phyloP scores from a whole-genome alignment of 1,284 basidiomycete genomes.

The Mycosarcoma maydis region DNA sequence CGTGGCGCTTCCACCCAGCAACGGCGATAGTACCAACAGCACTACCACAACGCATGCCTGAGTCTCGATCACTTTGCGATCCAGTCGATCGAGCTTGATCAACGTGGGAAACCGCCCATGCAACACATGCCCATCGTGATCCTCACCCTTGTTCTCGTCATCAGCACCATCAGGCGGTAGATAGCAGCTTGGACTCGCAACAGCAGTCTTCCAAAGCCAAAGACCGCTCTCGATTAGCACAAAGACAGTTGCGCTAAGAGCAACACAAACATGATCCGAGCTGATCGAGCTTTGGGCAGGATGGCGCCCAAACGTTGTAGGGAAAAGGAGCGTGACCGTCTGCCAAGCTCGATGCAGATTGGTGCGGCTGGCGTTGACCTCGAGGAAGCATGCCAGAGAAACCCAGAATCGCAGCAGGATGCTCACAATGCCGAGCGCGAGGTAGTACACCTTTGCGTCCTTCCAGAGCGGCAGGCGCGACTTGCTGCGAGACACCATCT shows the following conservation, averaged over 20 bases:
- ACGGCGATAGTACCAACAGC: constrained; percentile 24
- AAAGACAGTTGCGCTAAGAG: constrained; percentile 19
- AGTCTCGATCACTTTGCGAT: constrained; percentile 32
- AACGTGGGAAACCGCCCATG: background rate
- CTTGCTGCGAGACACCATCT: constrained; percentile 19
- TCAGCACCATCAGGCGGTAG: background rate
- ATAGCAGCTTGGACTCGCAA: constrained; percentile 17
- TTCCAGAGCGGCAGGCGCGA: constrained; percentile 1
- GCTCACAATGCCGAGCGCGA: constrained; percentile 23
- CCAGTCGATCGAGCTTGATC: constrained; percentile 10
- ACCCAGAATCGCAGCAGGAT: constrained; percentile 23
- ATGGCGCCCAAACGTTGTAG: constrained; percentile 38
- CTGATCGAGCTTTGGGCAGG: constrained; percentile 48
- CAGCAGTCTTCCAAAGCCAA: constrained; percentile 35
- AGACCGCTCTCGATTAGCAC: constrained; percentile 45
- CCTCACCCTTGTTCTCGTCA: background rate
- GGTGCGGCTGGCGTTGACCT: background rate
- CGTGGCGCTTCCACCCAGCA: constrained; percentile 37
- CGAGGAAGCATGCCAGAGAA: constrained; percentile 12
- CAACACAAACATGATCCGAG: constrained; percentile 43
- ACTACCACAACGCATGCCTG: constrained; percentile 18
- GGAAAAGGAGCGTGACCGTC: constrained; percentile 17
- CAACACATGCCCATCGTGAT: background rate
- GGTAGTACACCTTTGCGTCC: constrained; percentile 24
- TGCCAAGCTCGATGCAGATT: constrained; percentile 9